Percentiles rank a stretch among this genome's conserved stretches.
Conservation (phyloP, 164 flowering plant genomes). For the Nelumbo lutea region DNA sequence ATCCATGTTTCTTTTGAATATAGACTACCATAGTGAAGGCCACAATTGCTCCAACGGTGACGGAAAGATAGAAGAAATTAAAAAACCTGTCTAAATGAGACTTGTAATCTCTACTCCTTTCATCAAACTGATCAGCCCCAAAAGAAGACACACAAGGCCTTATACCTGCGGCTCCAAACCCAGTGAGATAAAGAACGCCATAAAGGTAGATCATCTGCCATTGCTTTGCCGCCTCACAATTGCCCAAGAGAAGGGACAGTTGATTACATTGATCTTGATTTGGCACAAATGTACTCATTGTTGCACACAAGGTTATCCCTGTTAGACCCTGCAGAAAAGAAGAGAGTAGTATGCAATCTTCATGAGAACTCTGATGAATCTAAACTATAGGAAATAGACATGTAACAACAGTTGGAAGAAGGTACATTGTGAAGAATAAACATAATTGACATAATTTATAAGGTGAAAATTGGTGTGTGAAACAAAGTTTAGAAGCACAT, state of each 20-base stretch:
- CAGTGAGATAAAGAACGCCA: conserved; percentile 68
- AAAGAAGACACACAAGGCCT: conserved; percentile 96
- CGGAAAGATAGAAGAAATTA: conserved; percentile 91
- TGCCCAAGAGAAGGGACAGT: conserved; percentile 60
- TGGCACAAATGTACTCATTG: conserved; percentile 56
- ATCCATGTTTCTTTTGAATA: conserved; percentile 76
- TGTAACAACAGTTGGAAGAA: background rate
- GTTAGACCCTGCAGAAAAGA: conserved; percentile 60
- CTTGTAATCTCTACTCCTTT: conserved; percentile 69
- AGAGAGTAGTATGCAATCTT: conserved; percentile 1
- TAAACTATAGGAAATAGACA: background rate
- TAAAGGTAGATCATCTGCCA: conserved; percentile 94
- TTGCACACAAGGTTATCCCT: conserved; percentile 82
- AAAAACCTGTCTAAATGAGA: conserved; percentile 79
- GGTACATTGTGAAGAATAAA: too few relatives aligned
- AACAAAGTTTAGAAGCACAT: too few relatives aligned
- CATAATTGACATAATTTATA: too few relatives aligned
- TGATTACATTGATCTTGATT: conserved; percentile 67
- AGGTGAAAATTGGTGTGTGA: too few relatives aligned
- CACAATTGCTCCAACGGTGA: conserved; percentile 79
- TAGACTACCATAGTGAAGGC: conserved; percentile 91
- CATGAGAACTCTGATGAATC: background rate
- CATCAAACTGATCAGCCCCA: conserved; percentile 99
- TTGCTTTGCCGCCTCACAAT: conserved; percentile 67
- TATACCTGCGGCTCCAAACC: conserved; percentile 97